A percentile compares a stretch with the other conserved stretches of the same genome.
phyloP scores from a whole-genome alignment of 2,329 filamentous ascomycete genomes.

The Fusarium succisae region DNA sequence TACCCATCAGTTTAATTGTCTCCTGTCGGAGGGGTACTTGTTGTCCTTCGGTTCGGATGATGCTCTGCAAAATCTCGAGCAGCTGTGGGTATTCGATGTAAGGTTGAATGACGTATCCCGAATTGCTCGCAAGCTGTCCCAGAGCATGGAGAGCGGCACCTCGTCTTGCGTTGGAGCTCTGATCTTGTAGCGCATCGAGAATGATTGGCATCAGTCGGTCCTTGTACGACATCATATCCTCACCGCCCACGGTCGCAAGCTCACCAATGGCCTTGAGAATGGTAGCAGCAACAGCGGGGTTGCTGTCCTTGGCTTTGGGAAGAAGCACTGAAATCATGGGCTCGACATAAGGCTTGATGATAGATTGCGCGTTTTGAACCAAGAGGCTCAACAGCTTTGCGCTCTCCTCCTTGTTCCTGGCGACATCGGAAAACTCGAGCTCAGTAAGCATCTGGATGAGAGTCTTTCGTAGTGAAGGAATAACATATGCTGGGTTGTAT shows the following conservation, averaged over 20 bases:
- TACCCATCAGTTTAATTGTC: slow-evolving; percentile 96
- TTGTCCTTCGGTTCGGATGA: slow-evolving; percentile 89
- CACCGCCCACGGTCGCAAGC: slow-evolving; percentile 90
- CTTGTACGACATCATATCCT: slow-evolving; percentile 93
- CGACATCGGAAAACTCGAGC: slow-evolving; percentile 93
- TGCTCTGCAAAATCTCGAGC: slow-evolving; percentile 89
- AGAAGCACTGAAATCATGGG: slow-evolving; percentile 93
- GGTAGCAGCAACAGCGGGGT: slow-evolving; percentile 88
- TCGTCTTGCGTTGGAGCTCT: slow-evolving; percentile 88
- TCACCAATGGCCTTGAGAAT: slow-evolving; percentile 97
- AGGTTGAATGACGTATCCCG: slow-evolving; percentile 96
- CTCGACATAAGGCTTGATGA: slow-evolving; percentile 98
- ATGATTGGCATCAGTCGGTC: slow-evolving; percentile 70
- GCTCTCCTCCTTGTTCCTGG: slow-evolving; percentile 95
- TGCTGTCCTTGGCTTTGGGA: slow-evolving; percentile 87
- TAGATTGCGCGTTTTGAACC: slow-evolving; percentile 88
- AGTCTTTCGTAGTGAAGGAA: slow-evolving; percentile 92
- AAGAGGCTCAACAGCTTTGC: slow-evolving; percentile 91
- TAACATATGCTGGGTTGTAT: slow-evolving; percentile 96
- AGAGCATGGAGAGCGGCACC: slow-evolving; percentile 91
- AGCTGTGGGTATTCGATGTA: slow-evolving; percentile 96
- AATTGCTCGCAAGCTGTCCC: slow-evolving; percentile 92
- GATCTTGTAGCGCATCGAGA: slow-evolving; percentile 80
- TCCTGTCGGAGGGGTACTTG: slow-evolving; percentile 87
- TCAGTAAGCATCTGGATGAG: slow-evolving; percentile 96